phyloP scores from a whole-genome alignment of 2,329 filamentous ascomycete genomes.

The Ophiostoma angusticollis region DNA sequence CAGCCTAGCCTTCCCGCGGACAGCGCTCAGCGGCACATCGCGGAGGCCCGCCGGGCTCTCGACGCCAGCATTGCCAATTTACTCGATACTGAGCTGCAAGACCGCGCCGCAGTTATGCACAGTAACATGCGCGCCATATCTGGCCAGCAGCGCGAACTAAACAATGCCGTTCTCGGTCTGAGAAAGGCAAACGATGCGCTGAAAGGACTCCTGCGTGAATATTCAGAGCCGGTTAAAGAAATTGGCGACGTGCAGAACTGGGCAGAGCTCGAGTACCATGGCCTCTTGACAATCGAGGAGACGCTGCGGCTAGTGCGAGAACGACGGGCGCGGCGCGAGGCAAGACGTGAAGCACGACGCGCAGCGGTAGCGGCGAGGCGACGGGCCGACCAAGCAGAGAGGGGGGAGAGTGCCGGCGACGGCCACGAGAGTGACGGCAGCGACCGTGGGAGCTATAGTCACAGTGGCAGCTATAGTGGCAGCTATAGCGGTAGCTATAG shows the following conservation, averaged over 20 bases:
- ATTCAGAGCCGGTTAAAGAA: constrained; percentile 57
- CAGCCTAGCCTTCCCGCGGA: constrained; percentile 28
- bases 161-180: constrained; percentile 45
- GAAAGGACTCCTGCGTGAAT: constrained; percentile 48
- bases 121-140: constrained; percentile 51
- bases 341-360: constrained; percentile 4
- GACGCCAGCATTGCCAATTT: constrained; percentile 55
- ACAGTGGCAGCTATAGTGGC: constrained; percentile 17
- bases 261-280: constrained; percentile 67
- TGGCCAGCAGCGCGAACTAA: constrained; percentile 54
- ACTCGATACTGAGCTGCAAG: constrained; percentile 54
- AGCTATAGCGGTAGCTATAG: constrained; percentile 19
- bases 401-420: not conserved
- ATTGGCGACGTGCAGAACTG: constrained; percentile 75
- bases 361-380: too few relatives aligned
- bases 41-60: constrained; percentile 45
- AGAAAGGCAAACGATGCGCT: constrained; percentile 53
- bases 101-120: constrained; percentile 57
- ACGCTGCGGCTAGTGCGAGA: constrained; percentile 43
- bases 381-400: not conserved
- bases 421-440: not conserved
- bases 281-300: constrained; percentile 52
- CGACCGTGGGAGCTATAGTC: constrained; percentile 8
- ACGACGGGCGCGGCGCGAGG: constrained; percentile 10
- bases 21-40: constrained; percentile 33